Base-by-base conservation (phyloP, 2,329 filamentous ascomycete genomes). In the Paramyrothecium sp. region DNA sequence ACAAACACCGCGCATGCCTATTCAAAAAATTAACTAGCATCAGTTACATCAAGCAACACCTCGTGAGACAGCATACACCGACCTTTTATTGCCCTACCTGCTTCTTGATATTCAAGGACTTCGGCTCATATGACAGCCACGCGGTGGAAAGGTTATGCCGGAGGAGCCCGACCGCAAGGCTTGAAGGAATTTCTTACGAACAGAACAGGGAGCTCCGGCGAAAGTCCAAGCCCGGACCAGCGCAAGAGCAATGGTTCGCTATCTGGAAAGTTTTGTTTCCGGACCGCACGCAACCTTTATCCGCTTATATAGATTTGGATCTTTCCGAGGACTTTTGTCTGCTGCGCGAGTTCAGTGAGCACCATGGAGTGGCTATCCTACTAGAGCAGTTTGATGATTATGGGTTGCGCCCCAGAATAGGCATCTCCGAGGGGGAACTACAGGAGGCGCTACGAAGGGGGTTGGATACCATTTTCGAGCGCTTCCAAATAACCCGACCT, bases 41-140 rank as follows among this genome's bases (percentile, higher is more conserved):
- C 17, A 61, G 65, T 20, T 65, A 70, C 30, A 67, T 71, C 17
- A 70, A 72, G 49, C 66, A 70, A 12, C 70, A 71, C 21, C 51
- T 71, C 5, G 50, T 49, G 1, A 34, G 56, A 41, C 46, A n/a
- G 13, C 56, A 58, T 26, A 46, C 50, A 1, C 44, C 53, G 7
- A 21, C 41, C 16, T 7, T 8, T 3, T 53, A 53, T 19, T 58
- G 53, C 19, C 17, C 23, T 7, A 13, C 16, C 2, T 58, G 56
- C 33, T 53, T 53, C 22, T 46, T 38, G n/a, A 8, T 13, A 3
- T 57, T 57, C 8, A 38, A 41, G 3, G n/a, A 23, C 11, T n/a
- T 30, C 11, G 8, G 23, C 1, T 33, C 1, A 7, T 34, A 30
- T 12, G 22, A 51, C 17, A 11, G 11, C 11, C 55, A 57, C 11